Base-by-base conservation (phyloP, 805 yeast genomes). In the Ogataea nonfermentans region DNA sequence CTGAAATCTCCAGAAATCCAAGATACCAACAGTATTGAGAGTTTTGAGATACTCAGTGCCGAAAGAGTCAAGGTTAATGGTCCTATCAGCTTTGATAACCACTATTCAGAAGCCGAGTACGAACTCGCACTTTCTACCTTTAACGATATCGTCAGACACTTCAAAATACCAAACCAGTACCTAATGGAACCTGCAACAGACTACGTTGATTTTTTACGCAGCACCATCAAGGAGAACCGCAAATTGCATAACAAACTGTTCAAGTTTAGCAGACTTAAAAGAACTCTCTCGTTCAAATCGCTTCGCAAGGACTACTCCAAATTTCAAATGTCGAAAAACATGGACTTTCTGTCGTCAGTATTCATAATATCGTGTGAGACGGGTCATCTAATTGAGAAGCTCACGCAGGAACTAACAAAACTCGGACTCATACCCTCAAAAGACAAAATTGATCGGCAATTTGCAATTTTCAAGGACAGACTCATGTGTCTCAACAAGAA, bases 81-180 rank as follows among this genome's bases (percentile, higher is more conserved):
- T 4, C 52, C 52, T 9, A 37, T 32, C 16, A 37, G 46, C 19
- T 43, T 43, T 19, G 23, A 40, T 5, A 40, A 29, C 14, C 11
- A 29, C 9, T 32, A 30, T 15, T 14, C 29, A 4, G 20, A 22
- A 4, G 29, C 35, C 14, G 49, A 42, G 13, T 43, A 34, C 22
- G 43, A 41, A n/a, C 24, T 34, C 1, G 31, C 33, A 3, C 32
- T 46, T 6, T 9, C 27, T 2, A 46, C 51, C 4, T 28, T 59
- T 3, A 35, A 37, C 9, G 53, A 56, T 24, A 44, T 53, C n/a
- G 35, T 35, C 12, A 14, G 40, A 13, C 59, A 57, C 34, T 56
- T 59, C 29, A 48, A 46, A 12, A 29, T 60, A 14, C 62, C 65
- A 1, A 44, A 49, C 34, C 56, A 53, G 16, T 35, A 53, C 6